Base-by-base conservation (phyloP, 805 yeast species). In the Saccharomyces paradoxus region DNA sequence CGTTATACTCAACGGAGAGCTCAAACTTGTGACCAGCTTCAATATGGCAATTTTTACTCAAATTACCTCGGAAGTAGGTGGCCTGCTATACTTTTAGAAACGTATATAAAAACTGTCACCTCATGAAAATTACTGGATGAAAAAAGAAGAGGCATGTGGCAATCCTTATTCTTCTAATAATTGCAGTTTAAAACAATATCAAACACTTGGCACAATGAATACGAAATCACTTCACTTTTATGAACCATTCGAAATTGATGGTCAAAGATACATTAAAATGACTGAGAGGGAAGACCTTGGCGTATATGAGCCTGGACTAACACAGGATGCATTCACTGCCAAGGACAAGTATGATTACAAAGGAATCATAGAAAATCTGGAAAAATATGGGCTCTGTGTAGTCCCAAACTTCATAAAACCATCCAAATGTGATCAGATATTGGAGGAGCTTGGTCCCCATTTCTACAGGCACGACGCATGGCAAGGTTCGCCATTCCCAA, bases 401-500 rank as follows among this genome's bases (percentile, higher is more conserved):
- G 61, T 65, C 31, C 56, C 60, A 44, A 55, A 63, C 52, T 60
- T 55, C 49, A 50, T 61, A 31, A 49, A 53, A 21, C 21, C 41
- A 9, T 56, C 53, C 9, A 55, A 51, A 7, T 49, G 59, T 51
- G 60, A 58, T 3, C 46, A 58, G 31, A 57, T 64, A 46, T 54
- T 53, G 27, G 51, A 54, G 24, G 67, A 65, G 28, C 54, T 62
- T 14, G 55, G 55, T 10, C 69, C 68, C 1, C 59, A 56, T 44
- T 60, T 63, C 41, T 65, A 61, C 49, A 55, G 62, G 2, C 63
- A 63, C 47, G 50, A 50, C 21, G 55, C 58, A 8, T 63, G 66
- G 66, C 62, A 65, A 32, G 68, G 60, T 13, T 55, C 57, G 1
- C 65, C 65, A 30, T 64, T 64, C 52, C 68, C 69, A 22, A 53